Evolutionary conservation across 768 basidiomycete genomes (phyloP), one percentile per base, ranked within the genome.

Genomic region (Tylopilus subfusipes): DNA sequence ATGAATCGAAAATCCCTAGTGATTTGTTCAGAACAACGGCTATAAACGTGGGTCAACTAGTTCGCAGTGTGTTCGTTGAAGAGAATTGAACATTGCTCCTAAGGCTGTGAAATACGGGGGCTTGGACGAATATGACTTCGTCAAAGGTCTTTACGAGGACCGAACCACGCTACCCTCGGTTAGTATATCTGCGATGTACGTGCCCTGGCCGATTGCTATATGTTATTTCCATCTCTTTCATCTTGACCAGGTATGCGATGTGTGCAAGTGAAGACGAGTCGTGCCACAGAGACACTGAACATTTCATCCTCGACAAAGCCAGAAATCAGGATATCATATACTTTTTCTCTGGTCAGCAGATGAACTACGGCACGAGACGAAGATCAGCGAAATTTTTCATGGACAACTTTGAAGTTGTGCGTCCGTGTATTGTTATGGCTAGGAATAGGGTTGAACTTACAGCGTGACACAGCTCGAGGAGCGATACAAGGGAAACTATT

Each of bases 51-150:
- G 16, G 80, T 65, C 9, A 14, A 34, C 40, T 29, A n/a, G 24
- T 48, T 16, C 9, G 29, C 48, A 27, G 24, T 25, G 5, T 62
- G 13, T 42, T 46, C 40, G 34, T 21, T 47, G 34, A 50, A 36
- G 48, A 38, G 16, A 42, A 38, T 38, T 51, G 21, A 54, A 40
- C 5, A 30, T 50, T 63, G 25, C 44, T 31, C n/a, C n/a, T n/a
- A n/a, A 89, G 84, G 85, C 85, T 49, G 87, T 92, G 52, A 78
- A 80, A 65, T 73, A 89, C 63, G 92, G 90, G 38, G 90, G 92
- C 21, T 71, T 71, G 31, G 74, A 72, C 24, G 93, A 95, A 65
- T 96, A 85, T 63, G 82, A 90, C 31, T 84, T 85, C 34, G 76
- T 88, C 39, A 77, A 84, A 61, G 75, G 76, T 55, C 78, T 94